phyloP scores from a whole-genome alignment of 2,329 filamentous ascomycete species.

The Rasamsonia emersonii region DNA sequence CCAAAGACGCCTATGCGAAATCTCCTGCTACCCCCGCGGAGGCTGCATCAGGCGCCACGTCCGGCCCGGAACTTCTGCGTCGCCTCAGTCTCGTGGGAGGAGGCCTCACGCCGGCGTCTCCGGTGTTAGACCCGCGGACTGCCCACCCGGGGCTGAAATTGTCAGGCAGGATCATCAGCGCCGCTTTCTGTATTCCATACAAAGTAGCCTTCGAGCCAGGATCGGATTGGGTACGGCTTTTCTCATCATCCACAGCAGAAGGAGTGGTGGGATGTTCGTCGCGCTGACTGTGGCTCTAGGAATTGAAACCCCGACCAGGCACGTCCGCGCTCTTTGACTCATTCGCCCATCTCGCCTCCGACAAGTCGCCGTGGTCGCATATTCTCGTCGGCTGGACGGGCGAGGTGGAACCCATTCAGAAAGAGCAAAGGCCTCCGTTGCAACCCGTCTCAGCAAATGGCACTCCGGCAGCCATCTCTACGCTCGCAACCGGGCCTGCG shows the following conservation, averaged over 20 bases:
- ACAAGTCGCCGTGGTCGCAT: constrained; percentile 78
- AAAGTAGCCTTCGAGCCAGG: constrained; percentile 45
- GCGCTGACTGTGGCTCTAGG: constrained; percentile 37
- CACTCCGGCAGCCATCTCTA: not conserved
- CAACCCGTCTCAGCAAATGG: constrained; percentile 22
- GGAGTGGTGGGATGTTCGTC: no score
- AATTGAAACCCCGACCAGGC: constrained; percentile 67
- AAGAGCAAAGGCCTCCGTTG: constrained; percentile 19
- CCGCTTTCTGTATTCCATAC: constrained; percentile 56
- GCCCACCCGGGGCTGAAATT: constrained; percentile 50
- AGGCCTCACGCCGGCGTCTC: constrained; percentile 27
- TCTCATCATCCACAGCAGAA: no score
- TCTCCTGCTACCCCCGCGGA: constrained; percentile 30
- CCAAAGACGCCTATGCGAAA: constrained; percentile 11
- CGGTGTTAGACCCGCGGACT: constrained; percentile 45
- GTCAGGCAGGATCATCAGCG: constrained; percentile 56
- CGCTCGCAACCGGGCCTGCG: constrained; percentile 13
- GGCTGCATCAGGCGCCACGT: constrained; percentile 36
- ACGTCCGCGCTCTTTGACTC: constrained; percentile 91
- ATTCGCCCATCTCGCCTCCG: constrained; percentile 78
- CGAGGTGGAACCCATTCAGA: constrained; percentile 55
- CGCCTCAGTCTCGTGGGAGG: constrained; percentile 41
- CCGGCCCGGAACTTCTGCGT: constrained; percentile 43
- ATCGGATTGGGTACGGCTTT: constrained; percentile 46
- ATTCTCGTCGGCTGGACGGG: constrained; percentile 92